Percentiles rank a stretch among this genome's conserved stretches.
Conservation (phyloP, 495 filamentous ascomycete species). For the Amphirosellinia nigrospora region DNA sequence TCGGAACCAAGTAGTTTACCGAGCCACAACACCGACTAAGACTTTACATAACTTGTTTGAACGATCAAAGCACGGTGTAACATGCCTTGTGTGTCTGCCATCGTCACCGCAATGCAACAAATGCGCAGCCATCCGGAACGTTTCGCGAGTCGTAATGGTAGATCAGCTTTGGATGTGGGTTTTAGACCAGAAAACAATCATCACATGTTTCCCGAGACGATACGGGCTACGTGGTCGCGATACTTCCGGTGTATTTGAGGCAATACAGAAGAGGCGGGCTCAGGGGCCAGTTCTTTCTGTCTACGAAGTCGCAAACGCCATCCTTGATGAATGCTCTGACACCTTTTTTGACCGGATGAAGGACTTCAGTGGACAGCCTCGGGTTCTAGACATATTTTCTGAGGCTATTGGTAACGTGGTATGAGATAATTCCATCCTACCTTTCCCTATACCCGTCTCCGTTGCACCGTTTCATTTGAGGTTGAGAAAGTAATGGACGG, state of each 20-base stretch:
- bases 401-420: constrained; percentile 13
- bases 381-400: constrained; percentile 8
- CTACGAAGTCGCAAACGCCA: constrained; percentile 66
- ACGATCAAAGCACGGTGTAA: not conserved
- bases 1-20: constrained; percentile 69
- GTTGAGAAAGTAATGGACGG: not conserved
- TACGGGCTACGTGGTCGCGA: constrained; percentile 70
- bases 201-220: constrained; percentile 67
- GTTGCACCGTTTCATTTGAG: not conserved
- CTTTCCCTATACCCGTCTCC: not conserved
- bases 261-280: constrained; percentile 51
- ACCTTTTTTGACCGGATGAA: constrained; percentile 67
- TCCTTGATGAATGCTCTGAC: constrained; percentile 66
- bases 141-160: constrained; percentile 71
- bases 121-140: constrained; percentile 41
- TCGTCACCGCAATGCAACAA: not conserved
- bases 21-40: constrained; percentile 40
- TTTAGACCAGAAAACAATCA: constrained; percentile 62
- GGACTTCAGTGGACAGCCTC: constrained; percentile 1
- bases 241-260: constrained; percentile 66
- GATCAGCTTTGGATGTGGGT: constrained; percentile 75
- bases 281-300: constrained; percentile 65
- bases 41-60: constrained; percentile 31
- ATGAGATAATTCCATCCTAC: not conserved
- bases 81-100: not conserved